Evolutionary conservation across 2,329 filamentous ascomycete species (phyloP), one percentile per base, ranked within the genome.

Genomic region (Hypoxylon rubiginosum): DNA sequence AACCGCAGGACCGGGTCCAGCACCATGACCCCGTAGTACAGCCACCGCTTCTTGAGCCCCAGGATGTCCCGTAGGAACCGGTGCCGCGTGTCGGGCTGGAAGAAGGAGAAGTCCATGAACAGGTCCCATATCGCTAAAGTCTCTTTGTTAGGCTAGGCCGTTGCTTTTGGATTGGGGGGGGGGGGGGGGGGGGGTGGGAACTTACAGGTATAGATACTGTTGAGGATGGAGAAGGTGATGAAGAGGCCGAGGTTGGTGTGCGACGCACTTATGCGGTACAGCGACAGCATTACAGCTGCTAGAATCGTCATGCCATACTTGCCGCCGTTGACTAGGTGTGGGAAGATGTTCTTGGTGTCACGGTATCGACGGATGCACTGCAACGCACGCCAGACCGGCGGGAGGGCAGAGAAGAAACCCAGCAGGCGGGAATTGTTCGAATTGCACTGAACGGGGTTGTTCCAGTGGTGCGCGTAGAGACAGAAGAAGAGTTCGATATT

Each of bases 401-500:
- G 96, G 3, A 98, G 79, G 0, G 92, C 87, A 5, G 89, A 87
- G 73, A 99, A 89, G 79, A 99, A 97, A 0, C 96, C 96, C 7
- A 98, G 82, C 0, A 94, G 81, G 7, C 93, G 89, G 2, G 94
- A 97, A 75, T 97, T 87, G 24, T 84, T 91, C 0, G 94, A 97
- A 77, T 97, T 97, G 81, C 96, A 99, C 74, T 90, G 87, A 0
- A 81, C 70, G 0, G 93, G 92, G 24, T 92, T 82, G 26, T 86
- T 79, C 94, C 94, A 99, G 26, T 84, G 77, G 57, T 89, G 85
- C n/a, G 91, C 89, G 73, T 98, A 99, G 1, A 98, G 84, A 76
- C 96, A 99, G 79, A 97, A 97, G 82, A 98, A 97, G 0, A 98
- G 83, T 72, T 94, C 92, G 41, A 97, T 86, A 75, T 98, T 97